Percentiles rank a stretch among this genome's conserved stretches.
phyloP scores from a whole-genome alignment of 345 rosid genomes.

The Pistacia atlantica region DNA sequence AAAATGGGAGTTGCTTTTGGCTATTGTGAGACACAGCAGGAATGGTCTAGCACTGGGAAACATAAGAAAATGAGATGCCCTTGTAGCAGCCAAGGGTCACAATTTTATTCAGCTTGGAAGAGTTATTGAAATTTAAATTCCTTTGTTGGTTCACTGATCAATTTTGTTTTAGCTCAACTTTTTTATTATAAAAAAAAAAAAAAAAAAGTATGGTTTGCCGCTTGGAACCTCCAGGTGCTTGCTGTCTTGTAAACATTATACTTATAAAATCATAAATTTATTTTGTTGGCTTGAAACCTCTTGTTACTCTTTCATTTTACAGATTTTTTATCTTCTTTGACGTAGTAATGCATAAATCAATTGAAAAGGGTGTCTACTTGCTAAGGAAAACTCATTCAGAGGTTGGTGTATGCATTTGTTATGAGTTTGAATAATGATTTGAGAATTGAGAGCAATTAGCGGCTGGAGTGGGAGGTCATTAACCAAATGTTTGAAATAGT shows the following conservation, averaged over 20 bases:
- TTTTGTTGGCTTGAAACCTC: neutral
- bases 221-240: neutral
- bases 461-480: neutral
- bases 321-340: too few relatives aligned
- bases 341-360: too few relatives aligned
- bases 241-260: neutral
- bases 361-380: too few relatives aligned
- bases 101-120: slow-evolving; percentile 6
- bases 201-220: neutral
- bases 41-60: slow-evolving; percentile 1
- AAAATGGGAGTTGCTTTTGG: neutral
- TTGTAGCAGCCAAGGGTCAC: neutral
- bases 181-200: neutral
- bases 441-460: neutral
- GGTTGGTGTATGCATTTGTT: too few relatives aligned
- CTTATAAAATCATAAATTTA: neutral
- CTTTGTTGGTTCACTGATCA: slow-evolving; percentile 12
- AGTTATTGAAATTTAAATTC: neutral
- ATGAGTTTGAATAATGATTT: neutral
- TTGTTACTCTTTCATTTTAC: neutral
- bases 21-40: neutral
- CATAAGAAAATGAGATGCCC: neutral
- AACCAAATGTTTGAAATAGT: neutral
- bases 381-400: too few relatives aligned
- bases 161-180: slow-evolving; percentile 1